Base-by-base conservation (phyloP, 306 rosid genomes). In the Cicer bijugum region DNA sequence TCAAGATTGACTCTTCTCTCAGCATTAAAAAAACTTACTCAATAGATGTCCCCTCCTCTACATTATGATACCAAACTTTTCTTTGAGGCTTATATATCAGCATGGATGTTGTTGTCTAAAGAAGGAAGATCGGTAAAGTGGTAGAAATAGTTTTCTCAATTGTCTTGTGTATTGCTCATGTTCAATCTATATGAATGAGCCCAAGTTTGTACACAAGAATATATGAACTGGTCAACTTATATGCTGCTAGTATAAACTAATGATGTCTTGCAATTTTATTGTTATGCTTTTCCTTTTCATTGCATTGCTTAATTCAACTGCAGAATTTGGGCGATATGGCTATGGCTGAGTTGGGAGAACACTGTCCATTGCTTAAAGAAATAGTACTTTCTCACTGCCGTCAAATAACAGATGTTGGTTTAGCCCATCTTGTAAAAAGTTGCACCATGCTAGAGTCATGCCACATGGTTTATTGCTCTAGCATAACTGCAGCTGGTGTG, bases 321-420 rank as follows among this genome's bases (percentile, higher is more conserved):
- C 89, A 94, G 99, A 84, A 84, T 79, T 82, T 94, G 89, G 89
- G 99, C 48, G 97, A 94, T 74, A 76, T 88, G 86, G 93, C 92
- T 64, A 81, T 94, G 96, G 90, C 84, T 0, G 96, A 91, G 74
- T 64, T 94, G 78, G 99, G 99, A 67, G 90, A 91, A 83, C 86
- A 89, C 70, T 94, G 97, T 76, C 91, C 91, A 43, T 66, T 87
- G 70, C 90, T 94, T 20, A 88, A 81, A 74, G 96, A 94, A 46
- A 69, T 91, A 61, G 89, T 91, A 52, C 83, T 94, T 48, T 94
- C 97, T 7, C 95, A 89, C 82, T 94, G 99, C 88, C 93, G 90
- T 53, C 91, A 81, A 82, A 85, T 94, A 83, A 89, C 91, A n/a
- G 97, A 94, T 51, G 91, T 84, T 17, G 99, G 99, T 37, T 14